phyloP scores from a whole-genome alignment of 2,329 filamentous ascomycete species.

The Beauveria australis region DNA sequence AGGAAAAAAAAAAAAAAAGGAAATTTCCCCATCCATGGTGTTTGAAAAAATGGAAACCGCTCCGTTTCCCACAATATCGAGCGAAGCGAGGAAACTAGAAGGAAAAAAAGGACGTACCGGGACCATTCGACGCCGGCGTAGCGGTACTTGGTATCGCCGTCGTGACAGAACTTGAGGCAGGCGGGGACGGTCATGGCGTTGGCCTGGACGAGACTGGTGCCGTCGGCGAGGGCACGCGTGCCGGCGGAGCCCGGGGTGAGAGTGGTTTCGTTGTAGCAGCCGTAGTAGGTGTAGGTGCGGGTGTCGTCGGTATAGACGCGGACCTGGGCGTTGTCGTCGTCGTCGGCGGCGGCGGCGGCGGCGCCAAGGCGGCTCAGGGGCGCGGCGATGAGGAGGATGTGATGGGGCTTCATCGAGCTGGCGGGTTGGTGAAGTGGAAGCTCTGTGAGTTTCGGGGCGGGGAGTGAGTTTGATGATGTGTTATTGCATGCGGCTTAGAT shows the following conservation, averaged over 20 bases:
- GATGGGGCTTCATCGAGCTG: not conserved
- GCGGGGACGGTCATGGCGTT: slow-evolving; percentile 42
- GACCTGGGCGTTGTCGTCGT: slow-evolving; percentile 7
- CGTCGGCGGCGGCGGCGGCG: not conserved
- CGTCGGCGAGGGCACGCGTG: slow-evolving; percentile 39
- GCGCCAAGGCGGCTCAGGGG: not conserved
- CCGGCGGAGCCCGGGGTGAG: slow-evolving; percentile 31
- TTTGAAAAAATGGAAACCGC: no score
- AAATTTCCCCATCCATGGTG: not conserved
- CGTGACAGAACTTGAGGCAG: slow-evolving; percentile 45
- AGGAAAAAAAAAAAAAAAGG: no score
- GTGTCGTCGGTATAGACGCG: slow-evolving; percentile 27
- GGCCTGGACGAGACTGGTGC: slow-evolving; percentile 29
- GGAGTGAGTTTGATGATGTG: not conserved
- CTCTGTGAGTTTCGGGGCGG: no score
- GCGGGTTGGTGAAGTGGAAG: not conserved
- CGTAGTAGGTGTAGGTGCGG: slow-evolving; percentile 39
- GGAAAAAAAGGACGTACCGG: slow-evolving; percentile 22
- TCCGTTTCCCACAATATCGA: not conserved
- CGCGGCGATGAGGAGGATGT: not conserved
- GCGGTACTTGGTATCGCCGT: slow-evolving; percentile 29
- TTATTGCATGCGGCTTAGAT: not conserved
- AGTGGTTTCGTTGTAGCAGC: slow-evolving; percentile 53
- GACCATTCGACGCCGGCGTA: slow-evolving; percentile 50
- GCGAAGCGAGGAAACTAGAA: not conserved